Base-by-base conservation (phyloP, 2,329 filamentous ascomycete genomes). In the Arthrinium puccinioides region DNA sequence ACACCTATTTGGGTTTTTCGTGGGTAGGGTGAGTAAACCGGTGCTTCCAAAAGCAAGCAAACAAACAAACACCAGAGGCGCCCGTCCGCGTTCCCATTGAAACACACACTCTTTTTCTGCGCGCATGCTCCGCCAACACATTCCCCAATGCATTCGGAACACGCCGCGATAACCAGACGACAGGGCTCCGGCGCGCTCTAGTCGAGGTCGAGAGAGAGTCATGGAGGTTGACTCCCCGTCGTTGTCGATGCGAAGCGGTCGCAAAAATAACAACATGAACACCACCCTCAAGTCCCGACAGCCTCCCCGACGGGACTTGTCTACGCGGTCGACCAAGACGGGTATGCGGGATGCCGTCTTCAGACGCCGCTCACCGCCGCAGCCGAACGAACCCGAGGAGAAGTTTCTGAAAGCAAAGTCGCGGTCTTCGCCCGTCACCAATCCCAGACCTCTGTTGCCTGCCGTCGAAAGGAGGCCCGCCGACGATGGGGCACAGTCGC, bases 181-280 rank as follows among this genome's bases (percentile, higher is more conserved):
- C 43, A 49, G 46, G 49, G 47, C 54, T 51, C 52, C 46, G 43
- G 13, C 25, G 15, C 43, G 47, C 42, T 48, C 44, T 55, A 55
- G 51, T 50, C 46, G 47, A 27, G 15, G 6, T 14, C 13, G 25
- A 9, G 21, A 26, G 14, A 9, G 20, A 28, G 27, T 19, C 37
- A 59, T 57, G 55, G 55, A 59, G 41, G 44, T 47, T 39, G 51
- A 44, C 25, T 48, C 47, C 38, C 43, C 49, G 28, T 39, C 47
- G 21, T 43, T 46, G 14, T 44, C 44, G 41, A 50, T 43, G 40
- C n/a, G n/a, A n/a, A n/a, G n/a, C n/a, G n/a, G n/a, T n/a, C n/a
- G n/a, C n/a, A n/a, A 47, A 49, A 28, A 21, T 33, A 21, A 33
- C 31, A 9, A 23, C 20, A 37, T n/a, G n/a, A 55, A 51, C 23